Base-by-base conservation (phyloP, 2,329 filamentous ascomycete genomes). In the Fusarium sp. region DNA sequence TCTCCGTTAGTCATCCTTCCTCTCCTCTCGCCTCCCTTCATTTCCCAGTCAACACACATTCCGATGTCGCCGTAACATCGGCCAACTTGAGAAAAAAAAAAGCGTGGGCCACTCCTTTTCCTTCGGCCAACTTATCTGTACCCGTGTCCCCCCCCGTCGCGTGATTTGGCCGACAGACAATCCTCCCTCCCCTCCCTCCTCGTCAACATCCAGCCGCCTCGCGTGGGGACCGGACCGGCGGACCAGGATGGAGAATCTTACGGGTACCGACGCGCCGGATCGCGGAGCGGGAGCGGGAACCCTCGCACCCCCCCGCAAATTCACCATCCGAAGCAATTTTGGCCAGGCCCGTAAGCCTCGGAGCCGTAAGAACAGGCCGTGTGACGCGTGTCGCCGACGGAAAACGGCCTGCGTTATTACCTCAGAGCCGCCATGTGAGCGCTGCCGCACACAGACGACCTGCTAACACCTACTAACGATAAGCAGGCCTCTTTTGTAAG, bases 351-450 rank as follows among this genome's bases (percentile, higher is more conserved):
- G 84, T 59, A 79, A 82, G 73, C 83, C 81, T 37, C 76, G 85
- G 64, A 86, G 85, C 75, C 83, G 85, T 67, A 87, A 86, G 77
- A 85, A 84, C 66, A 81, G 84, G 29, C 85, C 85, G 3, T 87
- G 85, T 69, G 85, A 87, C 76, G 80, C 82, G 13, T 87, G 85
- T 71, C 83, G 85, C 10, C 80, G 79, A 56, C 80, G 85, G 20
- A 87, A 86, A 78, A 86, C 85, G 48, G 85, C 84, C n/a, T 87
- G 85, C 74, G 82, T 86, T 9, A 86, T 87, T 64, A 81, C 83
- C 33, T 80, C 79, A 13, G 78, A 82, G 67, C 85, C 85, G 60
- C 85, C 85, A 67, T 86, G 85, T 87, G 81, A 78, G 84, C 45
- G 7, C 41, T 18, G 33, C 60, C 41, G 11, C 29, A 45, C 9